Base-by-base conservation (phyloP, 352 stramenopile genomes). In the Phytophthora brassicae region DNA sequence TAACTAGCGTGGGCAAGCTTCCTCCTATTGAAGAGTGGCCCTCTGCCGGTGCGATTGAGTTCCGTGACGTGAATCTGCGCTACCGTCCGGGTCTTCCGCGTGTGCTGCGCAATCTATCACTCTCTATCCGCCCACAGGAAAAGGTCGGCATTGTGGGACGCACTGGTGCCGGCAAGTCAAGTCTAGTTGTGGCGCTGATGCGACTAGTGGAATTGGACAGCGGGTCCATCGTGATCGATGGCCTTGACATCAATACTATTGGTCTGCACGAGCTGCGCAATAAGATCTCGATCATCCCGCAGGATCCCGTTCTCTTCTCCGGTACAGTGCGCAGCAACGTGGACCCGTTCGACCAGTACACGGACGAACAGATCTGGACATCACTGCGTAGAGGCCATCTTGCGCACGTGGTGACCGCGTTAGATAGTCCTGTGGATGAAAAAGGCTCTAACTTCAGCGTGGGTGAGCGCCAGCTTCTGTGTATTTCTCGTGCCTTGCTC, bases 381-480 rank as follows among this genome's bases (percentile, higher is more conserved):
- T 95, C 92, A 13, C 62, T 99, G 16, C 66, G 84, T 43, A 72
- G 79, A 33, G 81, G 86, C 38, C 73, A 97, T 58, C 70, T 99
- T 29, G 75, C 67, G 17, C 75, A 94, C 24, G 61, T 70, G n/a
- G 68, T 88, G 41, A 62, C 66, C 16, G 70, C 59, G 12, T 47
- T 85, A 17, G 79, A 90, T 54, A 60, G 46, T 28, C 75, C 63
- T 26, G 70, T 88, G 49, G 77, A 83, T 26, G 96, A 99, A 58
- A 95, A 94, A 28, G 97, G 97, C 33, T 75, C 56, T 9, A 99
- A 99, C 70, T 98, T 98, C 39, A 96, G 74, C 56, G 91, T 98
- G 23, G 97, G 97, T 6, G 92, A 99, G 66, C 77, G 96, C 11
- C 97, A 99, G 71, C 64, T 99, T 28, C 58, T 99, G 7, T 98